These are phyloP conservation scores for Sclerotinia spermophila DNA, from an alignment of 2,329 filamentous ascomycete genomes.

Conservation along the genomic window DNA sequence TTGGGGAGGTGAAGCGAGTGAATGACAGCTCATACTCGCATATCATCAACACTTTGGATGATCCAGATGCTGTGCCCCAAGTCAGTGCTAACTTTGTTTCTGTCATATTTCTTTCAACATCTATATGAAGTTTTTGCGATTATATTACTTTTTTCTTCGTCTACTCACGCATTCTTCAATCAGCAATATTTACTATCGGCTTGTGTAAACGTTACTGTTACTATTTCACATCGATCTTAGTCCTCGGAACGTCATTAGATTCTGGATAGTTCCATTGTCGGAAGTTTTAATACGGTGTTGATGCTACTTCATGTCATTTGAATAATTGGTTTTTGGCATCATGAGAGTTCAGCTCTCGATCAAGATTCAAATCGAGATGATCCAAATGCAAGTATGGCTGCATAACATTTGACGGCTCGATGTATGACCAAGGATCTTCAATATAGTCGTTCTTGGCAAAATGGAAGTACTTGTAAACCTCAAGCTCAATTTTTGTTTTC, in stretches of 20 bases:
- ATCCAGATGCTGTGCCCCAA: not conserved
- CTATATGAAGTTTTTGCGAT: not conserved
- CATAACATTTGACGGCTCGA: not conserved
- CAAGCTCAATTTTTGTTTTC: not conserved
- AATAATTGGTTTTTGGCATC: not conserved
- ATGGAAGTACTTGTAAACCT: not conserved
- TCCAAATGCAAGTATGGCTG: constrained; percentile 1
- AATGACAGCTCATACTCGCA: constrained; percentile 11
- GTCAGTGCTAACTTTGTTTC: not conserved
- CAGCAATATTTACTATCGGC: not conserved
- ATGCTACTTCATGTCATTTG: not conserved
- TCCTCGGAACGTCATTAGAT: not conserved
- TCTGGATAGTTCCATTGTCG: not conserved
- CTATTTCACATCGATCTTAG: not conserved
- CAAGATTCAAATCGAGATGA: not conserved
- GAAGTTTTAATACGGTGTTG: not conserved
- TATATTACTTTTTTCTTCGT: not conserved
- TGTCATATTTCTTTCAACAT: not conserved
- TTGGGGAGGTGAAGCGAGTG: not conserved
- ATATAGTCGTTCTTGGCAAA: not conserved
- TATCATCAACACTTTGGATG: not conserved
- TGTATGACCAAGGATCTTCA: not conserved
- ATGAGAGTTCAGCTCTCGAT: not conserved
- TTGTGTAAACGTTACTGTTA: not conserved
- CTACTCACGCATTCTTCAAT: not conserved